These are phyloP conservation scores for Kwoniella sp. DNA, from an alignment of 768 basidiomycete species.

Conservation along the genomic window DNA sequence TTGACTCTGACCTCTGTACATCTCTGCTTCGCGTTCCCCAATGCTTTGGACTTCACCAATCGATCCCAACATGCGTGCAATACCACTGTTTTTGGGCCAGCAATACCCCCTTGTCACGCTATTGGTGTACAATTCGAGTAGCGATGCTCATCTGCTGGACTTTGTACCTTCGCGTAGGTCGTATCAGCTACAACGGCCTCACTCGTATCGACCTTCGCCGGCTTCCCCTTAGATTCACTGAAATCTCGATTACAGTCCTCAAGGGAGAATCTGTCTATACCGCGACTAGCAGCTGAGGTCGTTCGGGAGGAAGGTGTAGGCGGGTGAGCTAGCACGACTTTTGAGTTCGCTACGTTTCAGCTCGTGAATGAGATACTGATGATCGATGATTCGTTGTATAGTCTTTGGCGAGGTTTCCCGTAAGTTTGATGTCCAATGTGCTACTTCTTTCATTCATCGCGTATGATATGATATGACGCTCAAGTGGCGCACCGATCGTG, in stretches of 20 bases:
- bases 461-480: too few species aligned
- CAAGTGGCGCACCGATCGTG: too few species aligned
- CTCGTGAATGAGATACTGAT: too few species aligned
- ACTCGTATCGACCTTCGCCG: constrained; percentile 87
- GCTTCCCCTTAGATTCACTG: constrained; percentile 93
- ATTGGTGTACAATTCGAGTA: too few species aligned
- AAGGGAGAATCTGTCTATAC: constrained; percentile 72
- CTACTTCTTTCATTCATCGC: too few species aligned
- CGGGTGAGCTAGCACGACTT: constrained; percentile 91
- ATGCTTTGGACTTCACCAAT: too few species aligned
- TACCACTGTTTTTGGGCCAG: too few species aligned
- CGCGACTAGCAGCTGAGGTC: constrained; percentile 58
- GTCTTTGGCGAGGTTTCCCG: constrained; percentile 54
- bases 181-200: constrained; percentile 88
- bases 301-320: constrained; percentile 58
- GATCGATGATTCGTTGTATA: constrained; percentile 10
- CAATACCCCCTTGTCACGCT: too few species aligned
- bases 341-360: too few species aligned
- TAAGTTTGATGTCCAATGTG: constrained; percentile 5
- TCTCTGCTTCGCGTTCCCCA: too few species aligned
- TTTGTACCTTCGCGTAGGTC: constrained; percentile 60
- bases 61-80: too few species aligned
- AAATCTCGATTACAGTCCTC: constrained; percentile 90
- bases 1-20: neutral
- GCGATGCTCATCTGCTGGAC: too few species aligned